Base-by-base conservation (phyloP, 2,329 filamentous ascomycete species). In the Monosporascus cannonballus region DNA sequence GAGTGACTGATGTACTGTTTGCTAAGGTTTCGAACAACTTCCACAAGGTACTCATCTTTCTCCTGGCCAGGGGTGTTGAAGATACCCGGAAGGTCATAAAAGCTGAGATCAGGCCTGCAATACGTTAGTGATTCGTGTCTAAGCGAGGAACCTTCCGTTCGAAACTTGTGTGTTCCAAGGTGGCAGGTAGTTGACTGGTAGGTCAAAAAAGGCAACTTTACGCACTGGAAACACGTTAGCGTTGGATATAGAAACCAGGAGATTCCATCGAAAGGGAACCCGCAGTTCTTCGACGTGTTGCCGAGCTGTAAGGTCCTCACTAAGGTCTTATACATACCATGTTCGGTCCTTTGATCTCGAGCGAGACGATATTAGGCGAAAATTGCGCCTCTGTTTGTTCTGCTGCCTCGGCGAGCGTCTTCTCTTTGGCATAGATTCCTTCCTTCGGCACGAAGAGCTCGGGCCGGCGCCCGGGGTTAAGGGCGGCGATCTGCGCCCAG, bases 41-140 rank as follows among this genome's bases (percentile, higher is more conserved):
- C 72, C 14, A 90, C 85, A 0, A 92, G 71, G 52, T 87, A 87
- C 14, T 78, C 74, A 14, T 90, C 83, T 3, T 78, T 72, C 2
- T 76, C 77, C 3, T 80, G 73, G 1, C 82, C 80, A 0, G 84
- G 77, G 20, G 84, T 84, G 15, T 83, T 82, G 54, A 95, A 91
- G 0, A 94, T 81, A 0, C 90, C 90, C 0, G 90, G 90, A 2
- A 95, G 75, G 56, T 96, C 90, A 56, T 87, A 91, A 61, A 95
- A 94, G 0, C 86, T 89, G 0, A 95, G 66, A 4, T 87, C 82
- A 0, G 88, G 84, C 0, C 30, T 34, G 11, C 30, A 34, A 34
- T 5, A 34, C 30, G 30, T 34, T 34, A 34, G 30, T 14, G 11
- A 14, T 34, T 34, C 30, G 11, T 14, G 30, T 14, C 9, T 34